These are phyloP conservation scores for Taxillus chinensis DNA, from an alignment of 164 flowering plant species.

Conservation along the genomic window DNA sequence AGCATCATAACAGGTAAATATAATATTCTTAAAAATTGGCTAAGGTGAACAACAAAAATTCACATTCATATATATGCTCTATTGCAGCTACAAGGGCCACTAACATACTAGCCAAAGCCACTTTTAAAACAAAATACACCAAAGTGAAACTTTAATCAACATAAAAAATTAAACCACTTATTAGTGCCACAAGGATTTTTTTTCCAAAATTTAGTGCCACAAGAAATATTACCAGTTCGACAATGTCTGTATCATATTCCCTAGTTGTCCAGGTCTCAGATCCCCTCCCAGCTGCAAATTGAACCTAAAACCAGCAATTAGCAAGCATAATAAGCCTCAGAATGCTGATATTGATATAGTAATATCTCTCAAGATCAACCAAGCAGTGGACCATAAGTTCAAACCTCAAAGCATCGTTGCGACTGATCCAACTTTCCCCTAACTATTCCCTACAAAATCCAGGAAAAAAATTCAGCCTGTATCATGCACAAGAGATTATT, in stretches of 20 bases:
- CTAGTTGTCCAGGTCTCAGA: conserved; percentile 83
- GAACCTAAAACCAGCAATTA: conserved; percentile 50
- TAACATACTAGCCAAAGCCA: no score
- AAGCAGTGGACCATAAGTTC: conserved; percentile 3
- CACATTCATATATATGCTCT: no score
- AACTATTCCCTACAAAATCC: conserved; percentile 62
- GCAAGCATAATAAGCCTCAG: not conserved
- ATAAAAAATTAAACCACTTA: no score
- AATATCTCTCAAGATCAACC: not conserved
- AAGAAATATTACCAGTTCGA: conserved; percentile 52
- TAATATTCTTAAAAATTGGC: no score
- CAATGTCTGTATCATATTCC: conserved; percentile 71
- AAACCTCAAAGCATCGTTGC: conserved; percentile 90
- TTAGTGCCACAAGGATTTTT: no score
- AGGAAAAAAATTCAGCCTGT: not conserved
- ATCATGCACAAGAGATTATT: no score
- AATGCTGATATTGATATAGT: not conserved
- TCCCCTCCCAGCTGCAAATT: conserved; percentile 98
- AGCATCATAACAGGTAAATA: no score
- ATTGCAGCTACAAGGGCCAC: no score
- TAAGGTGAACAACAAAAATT: no score
- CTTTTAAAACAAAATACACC: no score
- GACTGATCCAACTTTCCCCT: conserved; percentile 95
- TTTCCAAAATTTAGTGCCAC: not conserved
- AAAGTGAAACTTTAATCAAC: no score